Conservation (phyloP, 2,329 filamentous ascomycete genomes). For the Triangularia setosa region DNA sequence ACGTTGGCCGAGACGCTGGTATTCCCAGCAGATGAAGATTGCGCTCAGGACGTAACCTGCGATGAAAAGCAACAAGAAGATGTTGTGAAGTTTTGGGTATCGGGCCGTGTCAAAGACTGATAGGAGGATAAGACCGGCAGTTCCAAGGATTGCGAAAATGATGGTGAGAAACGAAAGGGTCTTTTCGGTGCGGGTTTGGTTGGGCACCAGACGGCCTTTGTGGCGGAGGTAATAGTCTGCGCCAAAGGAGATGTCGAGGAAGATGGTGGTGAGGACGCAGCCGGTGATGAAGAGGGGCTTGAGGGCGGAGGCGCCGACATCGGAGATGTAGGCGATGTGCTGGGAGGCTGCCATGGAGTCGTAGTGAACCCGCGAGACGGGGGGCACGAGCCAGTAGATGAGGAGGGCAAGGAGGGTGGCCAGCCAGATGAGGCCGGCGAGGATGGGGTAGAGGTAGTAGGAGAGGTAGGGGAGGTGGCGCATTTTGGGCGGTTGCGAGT, state of each 20-base stretch:
- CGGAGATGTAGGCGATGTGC: slow-evolving; percentile 68
- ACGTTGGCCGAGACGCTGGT: slow-evolving; percentile 76
- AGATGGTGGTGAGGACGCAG: slow-evolving; percentile 66
- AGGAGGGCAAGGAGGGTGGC: slow-evolving; percentile 66
- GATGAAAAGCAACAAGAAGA: slow-evolving; percentile 80
- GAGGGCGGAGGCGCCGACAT: slow-evolving; percentile 57
- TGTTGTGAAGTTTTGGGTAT: slow-evolving; percentile 64
- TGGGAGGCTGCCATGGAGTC: slow-evolving; percentile 56
- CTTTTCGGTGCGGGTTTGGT: slow-evolving; percentile 61
- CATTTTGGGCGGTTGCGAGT: slow-evolving; percentile 1
- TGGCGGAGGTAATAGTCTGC: slow-evolving; percentile 84
- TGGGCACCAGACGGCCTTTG: slow-evolving; percentile 70
- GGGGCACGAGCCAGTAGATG: slow-evolving; percentile 61
- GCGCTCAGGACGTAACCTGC: slow-evolving; percentile 80
- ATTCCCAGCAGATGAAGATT: slow-evolving; percentile 86
- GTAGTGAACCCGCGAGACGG: slow-evolving; percentile 51
- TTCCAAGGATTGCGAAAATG: slow-evolving; percentile 68
- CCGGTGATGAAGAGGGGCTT: slow-evolving; percentile 78
- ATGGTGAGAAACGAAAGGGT: slow-evolving; percentile 59
- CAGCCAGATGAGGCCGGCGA: slow-evolving; percentile 63
- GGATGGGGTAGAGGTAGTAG: slow-evolving; percentile 60
- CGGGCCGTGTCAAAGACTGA: slow-evolving; percentile 79
- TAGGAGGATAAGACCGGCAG: slow-evolving; percentile 74
- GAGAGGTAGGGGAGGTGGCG: slow-evolving; percentile 3
- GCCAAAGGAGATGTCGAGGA: slow-evolving; percentile 76